These are phyloP conservation scores for Aegilops umbellulata DNA, from an alignment of 176 grass and related monocot species.

Conservation along the genomic window DNA sequence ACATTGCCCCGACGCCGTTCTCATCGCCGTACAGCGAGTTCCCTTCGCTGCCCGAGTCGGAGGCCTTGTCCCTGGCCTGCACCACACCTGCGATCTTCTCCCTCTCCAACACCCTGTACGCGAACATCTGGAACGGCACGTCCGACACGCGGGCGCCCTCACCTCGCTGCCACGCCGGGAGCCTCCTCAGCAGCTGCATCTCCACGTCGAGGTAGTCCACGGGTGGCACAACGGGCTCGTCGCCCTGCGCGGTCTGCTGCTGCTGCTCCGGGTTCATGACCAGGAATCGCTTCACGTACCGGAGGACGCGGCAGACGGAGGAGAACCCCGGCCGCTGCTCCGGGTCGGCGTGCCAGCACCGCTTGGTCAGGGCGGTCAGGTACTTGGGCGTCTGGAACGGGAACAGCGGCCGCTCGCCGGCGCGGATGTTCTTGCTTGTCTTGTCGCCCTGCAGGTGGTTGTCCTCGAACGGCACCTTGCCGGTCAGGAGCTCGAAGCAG, in stretches of 20 bases:
- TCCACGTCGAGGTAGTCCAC: slow-evolving; percentile 78
- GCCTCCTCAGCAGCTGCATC: slow-evolving; percentile 46
- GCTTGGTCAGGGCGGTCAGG: slow-evolving; percentile 66
- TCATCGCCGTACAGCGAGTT: slow-evolving; percentile 68
- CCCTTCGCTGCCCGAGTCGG: slow-evolving; percentile 63
- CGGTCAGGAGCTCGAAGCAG: slow-evolving; percentile 90
- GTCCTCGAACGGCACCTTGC: slow-evolving; percentile 95
- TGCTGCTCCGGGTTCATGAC: slow-evolving; percentile 72
- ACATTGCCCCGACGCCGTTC: slow-evolving; percentile 31
- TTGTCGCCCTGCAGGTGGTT: slow-evolving; percentile 90
- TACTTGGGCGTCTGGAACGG: slow-evolving; percentile 86
- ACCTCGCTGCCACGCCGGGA: slow-evolving; percentile 47
- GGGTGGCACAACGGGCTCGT: slow-evolving; percentile 34
- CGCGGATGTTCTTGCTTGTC: slow-evolving; percentile 92
- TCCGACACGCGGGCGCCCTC: slow-evolving; percentile 39
- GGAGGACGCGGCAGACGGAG: slow-evolving; percentile 70
- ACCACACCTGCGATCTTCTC: slow-evolving; percentile 33
- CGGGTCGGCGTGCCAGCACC: slow-evolving; percentile 84
- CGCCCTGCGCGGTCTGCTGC: slow-evolving; percentile 39
- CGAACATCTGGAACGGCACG: slow-evolving; percentile 93
- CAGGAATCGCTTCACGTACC: slow-evolving; percentile 83
- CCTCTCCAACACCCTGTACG: slow-evolving; percentile 72
- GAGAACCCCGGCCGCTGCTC: slow-evolving; percentile 75
- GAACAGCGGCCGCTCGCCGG: slow-evolving; percentile 82
- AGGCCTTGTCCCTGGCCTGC: slow-evolving; percentile 45